These are phyloP conservation scores for Colletotrichum sp. DNA, from an alignment of 2,329 filamentous ascomycete genomes.

Conservation along the genomic window DNA sequence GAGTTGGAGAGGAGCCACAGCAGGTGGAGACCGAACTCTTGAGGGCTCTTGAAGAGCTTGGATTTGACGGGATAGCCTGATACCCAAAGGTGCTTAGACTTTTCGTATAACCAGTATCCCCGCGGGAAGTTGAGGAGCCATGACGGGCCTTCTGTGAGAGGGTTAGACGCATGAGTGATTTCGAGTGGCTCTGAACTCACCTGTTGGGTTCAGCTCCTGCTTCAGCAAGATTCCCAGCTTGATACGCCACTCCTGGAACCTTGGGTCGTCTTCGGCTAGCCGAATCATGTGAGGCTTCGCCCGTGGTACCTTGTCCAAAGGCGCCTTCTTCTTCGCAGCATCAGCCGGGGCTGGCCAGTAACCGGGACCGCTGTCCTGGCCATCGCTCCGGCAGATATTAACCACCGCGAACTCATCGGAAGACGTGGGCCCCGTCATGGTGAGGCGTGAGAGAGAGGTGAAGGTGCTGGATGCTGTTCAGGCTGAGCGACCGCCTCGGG, in stretches of 20 bases:
- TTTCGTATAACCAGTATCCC: constrained; percentile 53
- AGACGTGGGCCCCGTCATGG: background rate
- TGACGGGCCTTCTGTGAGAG: constrained; percentile 41
- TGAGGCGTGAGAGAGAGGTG: background rate
- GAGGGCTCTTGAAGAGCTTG: constrained; percentile 56
- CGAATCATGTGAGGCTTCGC: constrained; percentile 48
- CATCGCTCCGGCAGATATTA: constrained; percentile 49
- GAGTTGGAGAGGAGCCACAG: constrained; percentile 57
- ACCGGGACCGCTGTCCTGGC: constrained; percentile 47
- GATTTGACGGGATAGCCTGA: constrained; percentile 54
- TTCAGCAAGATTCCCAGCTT: constrained; percentile 51
- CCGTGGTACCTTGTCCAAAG: constrained; percentile 39
- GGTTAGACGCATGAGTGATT: constrained; percentile 38
- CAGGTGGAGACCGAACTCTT: constrained; percentile 57
- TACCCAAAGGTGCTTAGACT: constrained; percentile 54
- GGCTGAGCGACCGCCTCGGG: background rate
- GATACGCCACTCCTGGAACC: constrained; percentile 49
- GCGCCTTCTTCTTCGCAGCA: constrained; percentile 36
- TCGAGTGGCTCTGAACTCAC: constrained; percentile 14
- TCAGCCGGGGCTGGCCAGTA: constrained; percentile 42
- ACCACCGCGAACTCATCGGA: constrained; percentile 26
- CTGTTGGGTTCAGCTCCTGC: constrained; percentile 44
- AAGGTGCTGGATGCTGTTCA: background rate
- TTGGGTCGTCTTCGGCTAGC: constrained; percentile 46
- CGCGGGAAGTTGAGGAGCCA: constrained; percentile 51